A percentile compares a stretch with the other conserved stretches of the same genome.
These are phyloP conservation scores for Sporothrix pseudoabietina DNA, from an alignment of 2,329 filamentous ascomycete species.

Conservation along the genomic window DNA sequence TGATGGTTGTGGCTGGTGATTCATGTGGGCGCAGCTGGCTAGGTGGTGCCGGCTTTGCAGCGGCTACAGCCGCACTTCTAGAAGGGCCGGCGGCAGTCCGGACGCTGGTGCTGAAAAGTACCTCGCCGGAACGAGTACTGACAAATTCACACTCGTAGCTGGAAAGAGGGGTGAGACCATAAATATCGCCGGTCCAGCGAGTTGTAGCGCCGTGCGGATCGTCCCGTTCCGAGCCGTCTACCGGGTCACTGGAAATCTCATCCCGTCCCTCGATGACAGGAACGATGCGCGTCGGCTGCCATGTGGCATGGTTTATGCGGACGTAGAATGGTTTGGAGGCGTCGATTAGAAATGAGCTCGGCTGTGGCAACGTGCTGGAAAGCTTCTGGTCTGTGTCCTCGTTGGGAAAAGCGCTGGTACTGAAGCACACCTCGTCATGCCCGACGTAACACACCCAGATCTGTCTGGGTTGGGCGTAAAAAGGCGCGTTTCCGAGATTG, in stretches of 20 bases:
- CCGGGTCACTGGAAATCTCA: conserved; percentile 11
- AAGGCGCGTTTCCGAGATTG: conserved; percentile 74
- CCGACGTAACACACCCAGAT: conserved; percentile 83
- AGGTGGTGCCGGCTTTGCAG: conserved; percentile 36
- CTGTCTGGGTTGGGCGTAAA: conserved; percentile 68
- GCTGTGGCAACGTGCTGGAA: conserved; percentile 34
- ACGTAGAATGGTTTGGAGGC: conserved; percentile 76
- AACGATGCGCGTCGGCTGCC: conserved; percentile 75
- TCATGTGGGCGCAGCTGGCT: conserved; percentile 67
- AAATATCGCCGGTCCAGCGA: conserved; percentile 72
- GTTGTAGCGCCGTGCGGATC: conserved; percentile 42
- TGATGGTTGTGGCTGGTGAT: conserved; percentile 74
- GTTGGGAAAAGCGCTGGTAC: conserved; percentile 65
- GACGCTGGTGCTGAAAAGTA: conserved; percentile 72
- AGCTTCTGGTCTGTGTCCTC: conserved; percentile 41
- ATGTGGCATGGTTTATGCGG: conserved; percentile 74
- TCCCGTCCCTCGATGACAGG: conserved; percentile 43
- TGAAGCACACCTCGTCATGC: conserved; percentile 76
- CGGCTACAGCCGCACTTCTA: conserved; percentile 43
- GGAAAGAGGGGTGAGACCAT: conserved; percentile 68
- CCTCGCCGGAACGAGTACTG: conserved; percentile 63
- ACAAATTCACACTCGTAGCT: conserved; percentile 81
- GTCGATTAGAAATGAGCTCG: conserved; percentile 57
- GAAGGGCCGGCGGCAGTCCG: conserved; percentile 61
- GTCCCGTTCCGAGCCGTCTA: conserved; percentile 34